Percentiles rank a stretch among this genome's conserved stretches.
Conservation (phyloP, 2,329 filamentous ascomycete species). For the Aspergillus carbonarius region DNA sequence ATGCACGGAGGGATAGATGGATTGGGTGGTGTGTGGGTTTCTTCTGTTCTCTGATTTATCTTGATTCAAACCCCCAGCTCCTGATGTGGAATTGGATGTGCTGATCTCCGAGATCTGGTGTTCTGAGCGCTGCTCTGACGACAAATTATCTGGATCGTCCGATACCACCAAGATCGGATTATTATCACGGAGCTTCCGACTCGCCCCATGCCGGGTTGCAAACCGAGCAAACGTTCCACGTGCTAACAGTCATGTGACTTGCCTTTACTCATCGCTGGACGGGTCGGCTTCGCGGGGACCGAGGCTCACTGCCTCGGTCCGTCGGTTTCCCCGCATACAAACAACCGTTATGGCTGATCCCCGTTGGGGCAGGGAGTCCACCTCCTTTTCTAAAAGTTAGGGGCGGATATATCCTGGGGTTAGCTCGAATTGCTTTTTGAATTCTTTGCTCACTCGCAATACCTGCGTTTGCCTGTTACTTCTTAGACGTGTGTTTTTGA, state of each 20-base stretch:
- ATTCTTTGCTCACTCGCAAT: no score
- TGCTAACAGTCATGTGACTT: slow-evolving; percentile 9
- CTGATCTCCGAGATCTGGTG: not conserved
- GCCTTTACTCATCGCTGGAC: not conserved
- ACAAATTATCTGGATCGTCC: slow-evolving; percentile 6
- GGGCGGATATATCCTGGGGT: not conserved
- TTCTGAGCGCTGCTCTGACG: not conserved
- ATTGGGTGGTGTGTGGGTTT: not conserved
- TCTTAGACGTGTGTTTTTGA: no score
- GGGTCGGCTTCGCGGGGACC: slow-evolving; percentile 5
- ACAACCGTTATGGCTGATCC: not conserved
- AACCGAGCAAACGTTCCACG: slow-evolving; percentile 22
- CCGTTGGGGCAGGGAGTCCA: not conserved
- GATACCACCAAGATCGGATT: slow-evolving; percentile 8
- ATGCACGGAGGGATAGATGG: not conserved
- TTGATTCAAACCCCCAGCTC: not conserved
- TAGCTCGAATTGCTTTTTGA: not conserved
- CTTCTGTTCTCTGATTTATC: not conserved
- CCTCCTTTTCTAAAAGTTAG: not conserved
- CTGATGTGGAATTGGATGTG: not conserved
- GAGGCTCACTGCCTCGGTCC: slow-evolving; percentile 16
- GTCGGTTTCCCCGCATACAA: slow-evolving; percentile 14
- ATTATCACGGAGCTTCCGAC: slow-evolving; percentile 17
- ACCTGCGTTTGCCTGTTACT: no score
- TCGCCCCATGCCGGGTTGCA: slow-evolving; percentile 8